These are phyloP conservation scores for Phytophthora megakarya DNA, from an alignment of 352 stramenopile genomes.

Conservation along the genomic window DNA sequence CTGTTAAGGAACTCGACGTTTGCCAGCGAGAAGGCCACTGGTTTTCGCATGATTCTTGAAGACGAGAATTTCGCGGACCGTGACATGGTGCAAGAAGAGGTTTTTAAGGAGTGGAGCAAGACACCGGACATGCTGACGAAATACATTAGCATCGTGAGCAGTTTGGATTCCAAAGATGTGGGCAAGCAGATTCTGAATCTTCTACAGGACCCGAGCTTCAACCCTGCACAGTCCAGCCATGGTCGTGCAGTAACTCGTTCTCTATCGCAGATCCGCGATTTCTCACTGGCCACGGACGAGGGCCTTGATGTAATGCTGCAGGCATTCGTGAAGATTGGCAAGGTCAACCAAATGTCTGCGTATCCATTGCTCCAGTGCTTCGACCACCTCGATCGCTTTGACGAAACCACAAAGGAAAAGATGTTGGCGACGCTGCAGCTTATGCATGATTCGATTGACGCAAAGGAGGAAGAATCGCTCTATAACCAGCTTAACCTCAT, in stretches of 20 bases:
- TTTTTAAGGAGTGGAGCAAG: constrained; percentile 74
- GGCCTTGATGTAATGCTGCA: constrained; percentile 73
- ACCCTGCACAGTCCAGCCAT: constrained; percentile 76
- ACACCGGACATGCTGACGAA: constrained; percentile 78
- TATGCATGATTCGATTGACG: constrained; percentile 80
- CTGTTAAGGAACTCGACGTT: constrained; percentile 77
- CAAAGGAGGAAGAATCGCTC: constrained; percentile 80
- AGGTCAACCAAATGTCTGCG: constrained; percentile 87
- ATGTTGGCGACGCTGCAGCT: constrained; percentile 56
- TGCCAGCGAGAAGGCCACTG: constrained; percentile 63
- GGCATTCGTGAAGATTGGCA: constrained; percentile 79
- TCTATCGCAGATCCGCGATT: constrained; percentile 79
- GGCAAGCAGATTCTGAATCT: constrained; percentile 75
- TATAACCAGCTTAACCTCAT: constrained; percentile 90
- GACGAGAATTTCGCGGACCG: constrained; percentile 65
- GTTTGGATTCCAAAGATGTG: constrained; percentile 67
- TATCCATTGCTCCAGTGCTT: constrained; percentile 85
- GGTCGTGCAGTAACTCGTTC: constrained; percentile 64
- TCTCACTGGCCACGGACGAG: constrained; percentile 78
- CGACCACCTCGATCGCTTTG: constrained; percentile 77
- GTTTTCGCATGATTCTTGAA: constrained; percentile 68
- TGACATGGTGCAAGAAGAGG: constrained; percentile 62
- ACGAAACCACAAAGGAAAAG: constrained; percentile 61
- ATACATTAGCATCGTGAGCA: constrained; percentile 81
- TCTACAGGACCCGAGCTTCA: constrained; percentile 69